A percentile compares a stretch with the other conserved stretches of the same genome.
Evolutionary conservation across 1,284 basidiomycete genomes (phyloP).

Genomic region (Sanghuangporus baumii): DNA sequence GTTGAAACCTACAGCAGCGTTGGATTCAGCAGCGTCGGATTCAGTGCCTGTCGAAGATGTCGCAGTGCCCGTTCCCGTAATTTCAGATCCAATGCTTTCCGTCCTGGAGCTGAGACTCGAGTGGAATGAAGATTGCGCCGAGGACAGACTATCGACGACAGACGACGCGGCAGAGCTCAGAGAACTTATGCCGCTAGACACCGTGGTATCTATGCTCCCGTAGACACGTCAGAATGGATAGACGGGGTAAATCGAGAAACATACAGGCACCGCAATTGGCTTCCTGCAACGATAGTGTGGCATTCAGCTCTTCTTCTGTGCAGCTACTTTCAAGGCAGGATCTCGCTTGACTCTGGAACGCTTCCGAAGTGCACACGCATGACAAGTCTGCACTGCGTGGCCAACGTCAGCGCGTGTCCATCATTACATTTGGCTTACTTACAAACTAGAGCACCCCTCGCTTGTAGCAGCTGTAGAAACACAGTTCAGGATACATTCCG

Average conservation of each 20-base stretch:
- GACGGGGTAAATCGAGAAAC: not conserved
- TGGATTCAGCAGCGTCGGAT: not conserved
- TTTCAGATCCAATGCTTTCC: not conserved
- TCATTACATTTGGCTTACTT: not conserved
- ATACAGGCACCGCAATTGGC: not conserved
- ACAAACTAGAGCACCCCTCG: slow-evolving; percentile 17
- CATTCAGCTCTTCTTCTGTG: not conserved
- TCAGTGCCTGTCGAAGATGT: not conserved
- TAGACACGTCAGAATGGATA: not conserved
- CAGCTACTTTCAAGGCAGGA: slow-evolving; percentile 12
- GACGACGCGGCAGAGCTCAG: not conserved
- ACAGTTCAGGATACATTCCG: slow-evolving; percentile 18
- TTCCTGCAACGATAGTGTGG: slow-evolving; percentile 4
- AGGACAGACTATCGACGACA: not conserved
- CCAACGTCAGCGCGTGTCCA: not conserved
- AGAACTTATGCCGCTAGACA: not conserved
- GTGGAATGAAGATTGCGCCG: not conserved
- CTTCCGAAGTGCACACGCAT: slow-evolving; percentile 11
- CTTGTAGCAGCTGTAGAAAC: slow-evolving; percentile 10
- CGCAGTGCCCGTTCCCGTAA: not conserved
- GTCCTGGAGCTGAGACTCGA: not conserved
- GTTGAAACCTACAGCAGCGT: not conserved
- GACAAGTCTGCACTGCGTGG: slow-evolving; percentile 8
- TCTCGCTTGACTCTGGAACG: slow-evolving; percentile 8
- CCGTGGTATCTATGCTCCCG: not conserved